Conservation (phyloP, 139 green algal genomes). For the Tetratostichococcus sp. region DNA sequence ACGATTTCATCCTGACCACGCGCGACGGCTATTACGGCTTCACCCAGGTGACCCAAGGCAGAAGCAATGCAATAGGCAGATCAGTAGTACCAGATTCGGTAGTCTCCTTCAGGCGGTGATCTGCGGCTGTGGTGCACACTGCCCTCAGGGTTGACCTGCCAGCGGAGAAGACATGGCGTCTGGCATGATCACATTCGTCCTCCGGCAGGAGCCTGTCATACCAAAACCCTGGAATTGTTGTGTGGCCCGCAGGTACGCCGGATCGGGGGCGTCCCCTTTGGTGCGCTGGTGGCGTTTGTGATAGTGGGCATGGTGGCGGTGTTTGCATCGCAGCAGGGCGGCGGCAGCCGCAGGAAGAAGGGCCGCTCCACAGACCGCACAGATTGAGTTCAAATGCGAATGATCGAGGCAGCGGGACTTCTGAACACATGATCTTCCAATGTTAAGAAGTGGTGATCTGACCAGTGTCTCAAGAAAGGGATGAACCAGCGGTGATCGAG, state of each 20-base stretch:
- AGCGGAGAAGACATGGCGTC: neutral
- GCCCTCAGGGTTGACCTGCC: neutral
- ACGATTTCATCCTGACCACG: conserved; percentile 77
- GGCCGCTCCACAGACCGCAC: conserved; percentile 50
- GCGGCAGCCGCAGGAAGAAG: conserved; percentile 6
- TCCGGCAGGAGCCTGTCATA: neutral
- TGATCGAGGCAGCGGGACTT: too few species aligned
- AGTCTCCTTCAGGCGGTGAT: neutral
- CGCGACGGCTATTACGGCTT: conserved; percentile 71
- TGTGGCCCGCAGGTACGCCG: conserved; percentile 69
- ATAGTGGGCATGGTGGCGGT: conserved; percentile 80
- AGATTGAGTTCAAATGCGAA: conserved; percentile 36
- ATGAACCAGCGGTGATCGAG: too few species aligned
- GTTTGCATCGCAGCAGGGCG: conserved; percentile 68
- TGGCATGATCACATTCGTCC: neutral
- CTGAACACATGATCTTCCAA: too few species aligned
- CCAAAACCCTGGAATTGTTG: neutral
- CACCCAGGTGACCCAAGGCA: conserved; percentile 39
- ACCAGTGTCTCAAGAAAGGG: too few species aligned
- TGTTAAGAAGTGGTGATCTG: too few species aligned
- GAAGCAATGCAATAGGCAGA: neutral
- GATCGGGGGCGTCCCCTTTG: conserved; percentile 72
- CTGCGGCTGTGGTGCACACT: neutral
- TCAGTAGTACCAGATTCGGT: neutral
- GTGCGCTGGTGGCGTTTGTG: conserved; percentile 70